Conservation (phyloP, 176 grass and related monocot genomes). For the Oryza punctata region DNA sequence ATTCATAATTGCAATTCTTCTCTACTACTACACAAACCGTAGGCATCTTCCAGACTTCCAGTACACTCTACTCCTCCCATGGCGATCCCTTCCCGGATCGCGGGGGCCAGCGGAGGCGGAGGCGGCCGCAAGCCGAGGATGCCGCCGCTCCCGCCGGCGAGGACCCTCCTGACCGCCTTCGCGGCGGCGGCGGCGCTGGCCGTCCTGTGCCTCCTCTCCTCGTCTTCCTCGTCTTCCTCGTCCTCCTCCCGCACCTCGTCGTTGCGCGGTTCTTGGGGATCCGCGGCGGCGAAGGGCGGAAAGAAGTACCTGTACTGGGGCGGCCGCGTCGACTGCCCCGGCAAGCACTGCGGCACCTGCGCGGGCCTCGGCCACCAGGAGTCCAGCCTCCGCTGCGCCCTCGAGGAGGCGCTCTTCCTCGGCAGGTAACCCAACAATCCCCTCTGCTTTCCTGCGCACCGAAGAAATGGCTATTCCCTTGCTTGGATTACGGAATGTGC, state of each 20-base stretch:
- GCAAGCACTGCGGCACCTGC: conserved; percentile 82
- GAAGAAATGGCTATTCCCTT: neutral
- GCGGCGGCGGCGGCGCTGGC: conserved; percentile 15
- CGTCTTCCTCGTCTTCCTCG: neutral
- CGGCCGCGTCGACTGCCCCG: conserved; percentile 76
- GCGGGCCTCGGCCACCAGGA: conserved; percentile 87
- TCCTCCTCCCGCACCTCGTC: neutral
- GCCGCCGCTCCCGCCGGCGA: conserved; percentile 42
- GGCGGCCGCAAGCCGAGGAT: conserved; percentile 39
- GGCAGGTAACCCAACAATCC: conserved; percentile 21
- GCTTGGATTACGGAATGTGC: neutral
- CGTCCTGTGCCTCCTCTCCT: conserved; percentile 31
- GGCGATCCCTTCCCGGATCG: conserved; percentile 34
- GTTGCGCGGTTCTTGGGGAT: conserved; percentile 31
- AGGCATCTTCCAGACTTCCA: neutral
- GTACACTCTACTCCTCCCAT: neutral
- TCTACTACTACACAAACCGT: too few species aligned
- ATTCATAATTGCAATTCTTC: too few species aligned
- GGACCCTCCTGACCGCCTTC: conserved; percentile 27
- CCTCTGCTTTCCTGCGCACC: neutral
- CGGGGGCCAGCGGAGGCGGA: neutral
- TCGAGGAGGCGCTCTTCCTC: conserved; percentile 94
- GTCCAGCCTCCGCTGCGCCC: conserved; percentile 92
- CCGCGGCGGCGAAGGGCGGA: neutral
- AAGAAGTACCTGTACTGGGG: conserved; percentile 82